Conservation (phyloP, 129 eudicot genomes). For the Cynara cardunculus region DNA sequence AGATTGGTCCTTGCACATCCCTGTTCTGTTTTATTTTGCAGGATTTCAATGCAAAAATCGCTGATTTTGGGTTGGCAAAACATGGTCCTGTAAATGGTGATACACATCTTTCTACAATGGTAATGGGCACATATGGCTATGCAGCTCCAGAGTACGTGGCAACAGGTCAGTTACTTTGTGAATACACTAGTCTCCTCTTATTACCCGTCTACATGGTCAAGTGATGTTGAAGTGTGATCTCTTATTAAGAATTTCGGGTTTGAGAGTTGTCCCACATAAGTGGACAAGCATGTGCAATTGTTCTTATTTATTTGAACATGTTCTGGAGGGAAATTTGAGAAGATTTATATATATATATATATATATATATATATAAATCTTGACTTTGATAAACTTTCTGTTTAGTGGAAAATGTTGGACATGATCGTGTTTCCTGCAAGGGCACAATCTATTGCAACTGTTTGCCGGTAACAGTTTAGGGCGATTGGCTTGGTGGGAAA, state of each 20-base stretch:
- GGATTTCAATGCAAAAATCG: conserved; percentile 39
- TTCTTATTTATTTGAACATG: not conserved
- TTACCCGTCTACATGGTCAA: not conserved
- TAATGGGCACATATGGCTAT: conserved; percentile 36
- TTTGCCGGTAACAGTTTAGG: not conserved
- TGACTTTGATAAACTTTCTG: not conserved
- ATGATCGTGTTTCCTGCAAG: not conserved
- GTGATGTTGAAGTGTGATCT: not conserved
- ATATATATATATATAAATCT: no score
- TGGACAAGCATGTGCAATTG: not conserved
- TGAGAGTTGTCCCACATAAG: not conserved
- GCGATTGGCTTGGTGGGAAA: not conserved
- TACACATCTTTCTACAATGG: conserved; percentile 31
- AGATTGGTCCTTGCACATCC: not conserved
- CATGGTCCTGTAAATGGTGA: conserved; percentile 21
- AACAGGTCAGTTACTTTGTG: conserved; percentile 21
- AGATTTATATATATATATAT: not conserved
- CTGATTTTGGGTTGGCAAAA: conserved; percentile 38
- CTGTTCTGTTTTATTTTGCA: not conserved
- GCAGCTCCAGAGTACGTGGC: conserved; percentile 42
- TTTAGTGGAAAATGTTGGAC: not conserved
- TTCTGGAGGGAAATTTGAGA: not conserved
- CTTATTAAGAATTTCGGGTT: not conserved
- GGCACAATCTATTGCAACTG: not conserved
- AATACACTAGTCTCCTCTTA: not conserved